phyloP scores from a whole-genome alignment of 139 green algal genomes.

The Chara braunii region DNA sequence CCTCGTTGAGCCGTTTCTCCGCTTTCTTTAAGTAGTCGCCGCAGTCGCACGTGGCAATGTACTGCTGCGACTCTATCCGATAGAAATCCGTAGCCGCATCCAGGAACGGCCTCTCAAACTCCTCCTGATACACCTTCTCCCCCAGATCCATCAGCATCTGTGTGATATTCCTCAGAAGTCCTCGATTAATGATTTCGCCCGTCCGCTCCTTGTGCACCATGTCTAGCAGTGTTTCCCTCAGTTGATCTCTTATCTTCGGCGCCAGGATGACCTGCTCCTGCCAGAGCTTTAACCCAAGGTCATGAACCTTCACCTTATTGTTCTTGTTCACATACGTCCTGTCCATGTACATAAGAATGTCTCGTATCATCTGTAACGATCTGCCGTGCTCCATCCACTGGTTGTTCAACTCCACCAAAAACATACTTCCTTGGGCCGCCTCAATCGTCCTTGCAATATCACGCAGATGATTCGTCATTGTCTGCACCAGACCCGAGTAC shows the following conservation, averaged over 20 bases:
- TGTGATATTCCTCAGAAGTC: slow-evolving; percentile 67
- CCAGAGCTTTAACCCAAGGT: slow-evolving; percentile 89
- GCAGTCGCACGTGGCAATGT: slow-evolving; percentile 66
- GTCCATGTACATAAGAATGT: slow-evolving; percentile 99
- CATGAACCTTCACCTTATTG: slow-evolving; percentile 76
- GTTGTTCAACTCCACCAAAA: slow-evolving; percentile 76
- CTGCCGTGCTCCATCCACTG: slow-evolving; percentile 86
- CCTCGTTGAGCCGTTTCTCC: slow-evolving; percentile 76
- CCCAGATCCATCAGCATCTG: slow-evolving; percentile 91
- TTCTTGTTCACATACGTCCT: slow-evolving; percentile 84
- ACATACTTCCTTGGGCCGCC: slow-evolving; percentile 57
- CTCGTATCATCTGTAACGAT: slow-evolving; percentile 83
- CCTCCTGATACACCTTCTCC: slow-evolving; percentile 60
- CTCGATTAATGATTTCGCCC: slow-evolving; percentile 75
- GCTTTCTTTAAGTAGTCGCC: slow-evolving; percentile 78
- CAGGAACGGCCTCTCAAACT: slow-evolving; percentile 89
- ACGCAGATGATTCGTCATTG: slow-evolving; percentile 65
- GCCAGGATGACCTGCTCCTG: slow-evolving; percentile 71
- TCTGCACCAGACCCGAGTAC: slow-evolving; percentile 75
- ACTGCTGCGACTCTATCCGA: slow-evolving; percentile 66
- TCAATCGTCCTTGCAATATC: slow-evolving; percentile 64
- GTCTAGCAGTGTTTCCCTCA: slow-evolving; percentile 67
- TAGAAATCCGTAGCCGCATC: slow-evolving; percentile 79
- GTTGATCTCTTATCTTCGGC: slow-evolving; percentile 56
- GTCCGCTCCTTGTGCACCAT: slow-evolving; percentile 63